Base-by-base conservation (phyloP, 495 filamentous ascomycete genomes). In the Talaromyces trachyspermus region DNA sequence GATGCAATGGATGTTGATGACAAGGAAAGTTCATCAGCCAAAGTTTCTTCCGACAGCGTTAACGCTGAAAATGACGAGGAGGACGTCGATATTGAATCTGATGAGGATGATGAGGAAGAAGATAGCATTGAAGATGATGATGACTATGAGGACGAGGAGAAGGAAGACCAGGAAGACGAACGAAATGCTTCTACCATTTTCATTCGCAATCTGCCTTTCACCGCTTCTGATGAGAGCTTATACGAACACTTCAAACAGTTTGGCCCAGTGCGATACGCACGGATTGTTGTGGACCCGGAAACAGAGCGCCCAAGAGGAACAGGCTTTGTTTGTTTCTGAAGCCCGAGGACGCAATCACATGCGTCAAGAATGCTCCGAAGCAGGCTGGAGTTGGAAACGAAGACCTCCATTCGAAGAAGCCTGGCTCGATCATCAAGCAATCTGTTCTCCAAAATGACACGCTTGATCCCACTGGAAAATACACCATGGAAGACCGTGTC, bases 321-420 rank as follows among this genome's bases (percentile, higher is more conserved):
- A 3, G 92, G 86, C 2, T 99, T 99, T 58, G 89, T 95, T 14
- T 92, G 87, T 64, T 97, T 97, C 72, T 85, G 81, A 82, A 86
- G 46, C 61, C 65, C 37, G 79, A 84, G 14, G 85, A 95, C 61
- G 83, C 78, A 24, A 71, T 76, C 41, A 58, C 72, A 18, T 97
- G 94, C 64, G 62, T 95, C 35, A 77, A 78, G 42, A 73, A 71
- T 18, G 86, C 88, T 2, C 92, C 92, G 2, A 76, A 72, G 17
- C 62, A 68, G 15, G 62, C 66, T 14, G 54, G 62, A 47, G 71
- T 61, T 35, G 66, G 68, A 17, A 63, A 63, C 48, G 50, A 55
- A 40, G 50, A 38, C 17, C n/a, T 17, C 12, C 19, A 39, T 40
- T 52, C 53, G 19, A 74, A 68, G 52, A 69, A 70, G 41, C 59